Conservation (phyloP, 2,329 filamentous ascomycete genomes). For the Talaromyces atroroseus region DNA sequence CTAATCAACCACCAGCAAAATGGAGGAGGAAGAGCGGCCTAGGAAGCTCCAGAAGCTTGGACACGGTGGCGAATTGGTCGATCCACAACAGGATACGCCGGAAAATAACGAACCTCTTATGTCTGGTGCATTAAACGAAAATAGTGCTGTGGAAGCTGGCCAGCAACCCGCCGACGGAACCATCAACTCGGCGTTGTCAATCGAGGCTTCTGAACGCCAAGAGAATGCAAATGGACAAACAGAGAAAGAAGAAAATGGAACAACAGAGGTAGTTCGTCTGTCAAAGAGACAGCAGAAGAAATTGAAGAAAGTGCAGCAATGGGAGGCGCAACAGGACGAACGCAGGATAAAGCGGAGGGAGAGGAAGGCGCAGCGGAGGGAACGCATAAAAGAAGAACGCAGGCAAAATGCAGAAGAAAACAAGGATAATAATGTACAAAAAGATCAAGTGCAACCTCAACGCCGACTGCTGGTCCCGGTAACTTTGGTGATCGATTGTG, state of each 20-base stretch:
- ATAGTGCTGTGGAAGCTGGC: conserved; percentile 14
- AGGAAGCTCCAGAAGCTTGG: conserved; percentile 51
- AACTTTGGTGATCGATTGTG: conserved; percentile 80
- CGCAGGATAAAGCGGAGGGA: conserved; percentile 56
- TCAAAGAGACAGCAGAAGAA: conserved; percentile 89
- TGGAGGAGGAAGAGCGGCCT: conserved; percentile 53
- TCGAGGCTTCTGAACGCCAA: background rate
- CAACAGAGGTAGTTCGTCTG: conserved; percentile 34
- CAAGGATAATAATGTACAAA: conserved; percentile 20
- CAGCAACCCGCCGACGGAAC: conserved; percentile 11
- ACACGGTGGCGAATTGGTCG: conserved; percentile 20
- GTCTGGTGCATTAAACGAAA: conserved; percentile 23
- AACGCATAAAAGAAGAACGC: conserved; percentile 41
- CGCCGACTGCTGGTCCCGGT: conserved; percentile 61
- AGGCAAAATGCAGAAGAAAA: conserved; percentile 32
- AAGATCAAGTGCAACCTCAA: conserved; percentile 21
- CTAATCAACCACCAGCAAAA: conserved; percentile 23
- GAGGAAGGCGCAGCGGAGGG: conserved; percentile 48
- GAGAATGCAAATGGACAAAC: conserved; percentile 7
- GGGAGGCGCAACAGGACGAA: conserved; percentile 64
- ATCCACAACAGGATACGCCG: background rate
- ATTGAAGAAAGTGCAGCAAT: conserved; percentile 63
- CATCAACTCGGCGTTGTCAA: background rate
- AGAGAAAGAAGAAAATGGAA: background rate
- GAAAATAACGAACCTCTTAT: conserved; percentile 25